These are phyloP conservation scores for Clitoria ternatea DNA, from an alignment of 306 rosid genomes.

Conservation along the genomic window DNA sequence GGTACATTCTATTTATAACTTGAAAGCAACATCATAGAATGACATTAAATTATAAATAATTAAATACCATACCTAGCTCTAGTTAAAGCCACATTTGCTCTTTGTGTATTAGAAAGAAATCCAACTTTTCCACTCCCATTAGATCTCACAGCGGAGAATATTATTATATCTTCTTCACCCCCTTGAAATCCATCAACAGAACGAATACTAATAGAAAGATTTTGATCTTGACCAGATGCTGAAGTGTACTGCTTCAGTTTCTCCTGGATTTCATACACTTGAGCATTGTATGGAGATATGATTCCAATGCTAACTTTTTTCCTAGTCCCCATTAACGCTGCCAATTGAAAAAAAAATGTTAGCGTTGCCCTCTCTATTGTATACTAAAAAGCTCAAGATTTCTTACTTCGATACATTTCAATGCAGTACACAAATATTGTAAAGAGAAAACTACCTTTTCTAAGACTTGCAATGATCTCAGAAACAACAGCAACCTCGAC, in stretches of 20 bases:
- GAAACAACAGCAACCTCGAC: conserved; percentile 45
- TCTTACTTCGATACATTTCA: no score
- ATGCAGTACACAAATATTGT: no score
- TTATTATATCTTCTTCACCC: conserved; percentile 52
- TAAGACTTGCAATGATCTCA: conserved; percentile 43
- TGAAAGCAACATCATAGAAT: not conserved
- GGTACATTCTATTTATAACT: not conserved
- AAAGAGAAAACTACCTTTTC: conserved; percentile 34
- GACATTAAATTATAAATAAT: not conserved
- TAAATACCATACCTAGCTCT: conserved; percentile 44
- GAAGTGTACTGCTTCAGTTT: conserved; percentile 24
- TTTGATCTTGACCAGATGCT: not conserved
- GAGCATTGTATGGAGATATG: conserved; percentile 58
- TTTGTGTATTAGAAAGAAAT: conserved; percentile 41
- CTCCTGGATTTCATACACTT: conserved; percentile 44
- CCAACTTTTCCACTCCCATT: conserved; percentile 38
- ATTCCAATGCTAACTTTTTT: conserved; percentile 50
- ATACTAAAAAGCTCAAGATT: no score
- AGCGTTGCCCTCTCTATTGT: no score
- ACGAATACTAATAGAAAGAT: conserved; percentile 42
- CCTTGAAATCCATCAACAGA: conserved; percentile 70
- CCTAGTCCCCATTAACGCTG: conserved; percentile 26
- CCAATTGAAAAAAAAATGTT: not conserved
- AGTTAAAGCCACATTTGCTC: conserved; percentile 53
- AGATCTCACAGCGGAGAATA: conserved; percentile 34